Percentiles rank a stretch among this genome's conserved stretches.
Evolutionary conservation across 768 basidiomycete species (phyloP).

Genomic region (Lactarius quietus): DNA sequence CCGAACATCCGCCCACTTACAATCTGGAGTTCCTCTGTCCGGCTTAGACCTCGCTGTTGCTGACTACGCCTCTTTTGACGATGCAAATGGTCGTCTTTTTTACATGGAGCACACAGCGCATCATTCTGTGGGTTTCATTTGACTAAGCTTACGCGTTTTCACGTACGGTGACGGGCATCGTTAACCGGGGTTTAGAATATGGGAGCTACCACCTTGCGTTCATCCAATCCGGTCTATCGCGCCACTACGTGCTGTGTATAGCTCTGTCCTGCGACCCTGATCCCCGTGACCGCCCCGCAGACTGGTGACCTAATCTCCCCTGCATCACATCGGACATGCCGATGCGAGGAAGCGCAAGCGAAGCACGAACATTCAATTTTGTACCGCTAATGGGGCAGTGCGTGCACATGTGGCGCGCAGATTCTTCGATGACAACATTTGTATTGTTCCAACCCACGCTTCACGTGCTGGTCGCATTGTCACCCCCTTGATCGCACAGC

Average conservation of each 20-base stretch:
- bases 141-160: background rate
- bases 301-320: background rate
- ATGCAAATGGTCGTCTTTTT: constrained; percentile 1
- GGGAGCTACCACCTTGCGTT: background rate
- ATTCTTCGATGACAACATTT: background rate
- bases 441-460: background rate
- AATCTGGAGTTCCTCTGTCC: background rate
- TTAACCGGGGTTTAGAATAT: background rate
- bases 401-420: background rate
- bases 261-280: background rate
- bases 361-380: background rate
- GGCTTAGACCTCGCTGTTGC: background rate
- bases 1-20: background rate
- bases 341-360: background rate
- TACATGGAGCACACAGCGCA: background rate
- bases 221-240: constrained; percentile 11
- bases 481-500: constrained; percentile 3
- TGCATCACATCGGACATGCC: constrained; percentile 18
- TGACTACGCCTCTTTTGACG: background rate
- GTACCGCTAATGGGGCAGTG: background rate
- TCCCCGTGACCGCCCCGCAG: background rate
- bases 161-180: background rate
- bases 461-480: constrained; percentile 1
- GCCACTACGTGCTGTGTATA: constrained; percentile 11
- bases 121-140: background rate